Evolutionary conservation across 2,329 filamentous ascomycete species (phyloP), one percentile per base, ranked within the genome.

Genomic region (Penicillium decumbens): DNA sequence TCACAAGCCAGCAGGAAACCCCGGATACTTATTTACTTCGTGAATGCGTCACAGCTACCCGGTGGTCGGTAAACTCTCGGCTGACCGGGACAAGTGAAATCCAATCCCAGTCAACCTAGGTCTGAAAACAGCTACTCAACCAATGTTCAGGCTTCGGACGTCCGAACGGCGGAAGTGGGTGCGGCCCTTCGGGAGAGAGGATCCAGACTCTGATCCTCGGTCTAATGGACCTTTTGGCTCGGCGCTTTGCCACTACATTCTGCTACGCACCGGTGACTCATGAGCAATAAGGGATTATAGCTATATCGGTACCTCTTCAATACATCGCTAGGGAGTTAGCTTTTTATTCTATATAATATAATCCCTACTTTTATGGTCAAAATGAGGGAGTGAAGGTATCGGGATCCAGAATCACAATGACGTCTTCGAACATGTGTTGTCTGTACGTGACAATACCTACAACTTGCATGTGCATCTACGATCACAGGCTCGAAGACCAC

Each of bases 31-130:
- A 67, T 65, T 57, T 50, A 55, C 40, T 50, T 60, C 51, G 51
- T 45, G 50, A 58, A 64, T 56, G 56, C 55, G 61, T 63, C 62
- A 66, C 65, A 53, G 49, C 7, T 12, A 10, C 15, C 41, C 45
- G 40, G n/a, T 56, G 47, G 54, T 68, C 67, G 67, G 67, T 67
- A 70, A 70, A 67, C 61, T 56, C 63, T 70, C 67, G 67, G 67
- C 61, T 69, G 63, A 68, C 60, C 67, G 67, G 67, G 65, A 65
- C 53, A 59, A 49, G 51, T 53, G 48, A 55, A 57, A 30, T 46
- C 35, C 49, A 61, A 51, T 46, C 50, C 35, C 43, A 45, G 45
- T 28, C 50, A 52, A 55, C 59, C 59, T 60, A 60, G 64, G 58
- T 49, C 23, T 44, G 23, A 27, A 49, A n/a, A 27, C 23, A 40